Percentiles rank a stretch among this genome's conserved stretches.
Conservation (phyloP, 2,329 filamentous ascomycete species). For the Neopestalotiopsis sp. region DNA sequence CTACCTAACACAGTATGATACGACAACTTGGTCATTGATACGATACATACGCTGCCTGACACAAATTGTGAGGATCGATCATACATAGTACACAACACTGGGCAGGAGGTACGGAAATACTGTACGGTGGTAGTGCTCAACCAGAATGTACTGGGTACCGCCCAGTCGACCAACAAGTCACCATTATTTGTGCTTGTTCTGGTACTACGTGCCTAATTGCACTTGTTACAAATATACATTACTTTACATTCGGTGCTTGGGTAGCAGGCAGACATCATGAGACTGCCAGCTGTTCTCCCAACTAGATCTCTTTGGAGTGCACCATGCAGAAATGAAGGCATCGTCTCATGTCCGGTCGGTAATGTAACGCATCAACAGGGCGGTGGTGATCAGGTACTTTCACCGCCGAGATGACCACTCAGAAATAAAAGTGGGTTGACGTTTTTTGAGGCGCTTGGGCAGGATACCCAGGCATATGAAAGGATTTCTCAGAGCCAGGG, state of each 20-base stretch:
- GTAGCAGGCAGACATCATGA: neutral
- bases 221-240: neutral
- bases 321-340: neutral
- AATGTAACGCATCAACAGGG: neutral
- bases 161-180: neutral
- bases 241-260: neutral
- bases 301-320: neutral
- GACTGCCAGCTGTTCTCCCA: neutral
- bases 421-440: slow-evolving; percentile 12
- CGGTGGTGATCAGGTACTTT: neutral
- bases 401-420: neutral
- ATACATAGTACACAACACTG: neutral
- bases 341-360: neutral
- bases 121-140: neutral
- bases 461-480: slow-evolving; percentile 16
- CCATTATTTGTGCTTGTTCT: neutral
- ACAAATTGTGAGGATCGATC: neutral
- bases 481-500: slow-evolving; percentile 12
- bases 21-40: neutral
- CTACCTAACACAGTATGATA: neutral
- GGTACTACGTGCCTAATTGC: neutral
- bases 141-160: neutral
- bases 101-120: neutral
- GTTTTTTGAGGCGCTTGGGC: slow-evolving; percentile 1
- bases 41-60: neutral